Percentiles rank a stretch among this genome's conserved stretches.
Conservation (phyloP, 1,284 basidiomycete species). For the Puccinia horiana region DNA sequence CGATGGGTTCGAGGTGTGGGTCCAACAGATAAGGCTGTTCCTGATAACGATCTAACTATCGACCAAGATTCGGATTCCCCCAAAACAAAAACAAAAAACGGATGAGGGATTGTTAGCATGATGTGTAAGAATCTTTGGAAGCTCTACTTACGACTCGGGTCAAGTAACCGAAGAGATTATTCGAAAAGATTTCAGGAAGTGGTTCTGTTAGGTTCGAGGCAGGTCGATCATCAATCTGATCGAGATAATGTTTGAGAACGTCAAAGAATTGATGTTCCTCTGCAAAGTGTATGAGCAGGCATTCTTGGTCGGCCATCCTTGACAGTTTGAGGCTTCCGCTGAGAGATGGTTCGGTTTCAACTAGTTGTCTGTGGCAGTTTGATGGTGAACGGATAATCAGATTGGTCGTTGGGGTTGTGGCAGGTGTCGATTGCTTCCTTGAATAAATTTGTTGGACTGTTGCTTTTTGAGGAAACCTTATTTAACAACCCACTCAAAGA, state of each 20-base stretch:
- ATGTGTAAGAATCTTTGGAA: background rate
- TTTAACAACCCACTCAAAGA: no score
- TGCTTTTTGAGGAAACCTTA: no score
- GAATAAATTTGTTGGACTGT: no score
- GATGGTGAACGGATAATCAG: no score
- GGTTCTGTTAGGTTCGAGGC: background rate
- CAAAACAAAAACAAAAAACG: slow-evolving; percentile 13
- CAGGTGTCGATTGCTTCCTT: no score
- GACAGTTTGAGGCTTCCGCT: background rate
- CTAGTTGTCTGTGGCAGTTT: no score
- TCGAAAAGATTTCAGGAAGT: slow-evolving; percentile 16
- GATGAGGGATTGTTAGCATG: background rate
- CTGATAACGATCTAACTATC: slow-evolving; percentile 82
- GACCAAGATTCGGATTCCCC: background rate
- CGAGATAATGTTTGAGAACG: slow-evolving; percentile 19
- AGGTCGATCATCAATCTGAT: slow-evolving; percentile 20
- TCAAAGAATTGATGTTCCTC: slow-evolving; percentile 39
- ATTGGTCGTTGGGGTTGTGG: no score
- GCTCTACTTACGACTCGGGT: background rate
- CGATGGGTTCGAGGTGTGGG: slow-evolving; percentile 81
- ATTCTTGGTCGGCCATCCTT: background rate
- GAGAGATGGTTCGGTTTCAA: no score
- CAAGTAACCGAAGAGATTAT: slow-evolving; percentile 27
- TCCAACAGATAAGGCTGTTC: slow-evolving; percentile 94
- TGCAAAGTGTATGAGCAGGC: slow-evolving; percentile 6